Evolutionary conservation across 1,284 basidiomycete genomes (phyloP), one percentile per base, ranked within the genome.

Genomic region (Paramarasmius palmivorus): DNA sequence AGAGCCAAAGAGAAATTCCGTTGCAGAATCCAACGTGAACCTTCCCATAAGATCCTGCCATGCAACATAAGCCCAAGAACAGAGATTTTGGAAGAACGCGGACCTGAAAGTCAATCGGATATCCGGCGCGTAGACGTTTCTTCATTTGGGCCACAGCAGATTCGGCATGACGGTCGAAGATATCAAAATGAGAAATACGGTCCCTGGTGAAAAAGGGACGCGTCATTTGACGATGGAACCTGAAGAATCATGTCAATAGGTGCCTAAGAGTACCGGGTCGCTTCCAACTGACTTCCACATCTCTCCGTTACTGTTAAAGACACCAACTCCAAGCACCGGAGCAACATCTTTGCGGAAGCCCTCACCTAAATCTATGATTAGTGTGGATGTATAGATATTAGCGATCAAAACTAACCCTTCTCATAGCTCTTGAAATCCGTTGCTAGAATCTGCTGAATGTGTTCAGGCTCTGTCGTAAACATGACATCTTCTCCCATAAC

Each of bases 301-400:
- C 68, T 51, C 51, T 75, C 83, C 81, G 55, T 86, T 83, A 6
- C 79, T 75, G 55, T 84, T 84, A 62, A 85, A 85, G 2, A 84
- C 78, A 0, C 83, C 83, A 3, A 75, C 74, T 1, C 83, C 83
- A 12, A 84, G 63, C 8, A 85, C 69, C 4, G 74, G 66, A 3
- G 59, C 61, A 71, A 75, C 72, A 5, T 59, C 63, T 9, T 63
- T 45, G 25, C 65, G 64, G 50, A 77, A 74, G 5, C 63, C 57
- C 45, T 67, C 54, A 8, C 75, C 75, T 77, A 50, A 20, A 22
- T 22, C 2, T 34, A 47, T 17, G 23, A 35, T 49, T 10, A 20
- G 51, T 22, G 4, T 26, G 9, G 37, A 10, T 22, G n/a, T 20
- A 35, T 10, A 19, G n/a, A 39, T 2, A 15, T n/a, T 17, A 41